A percentile compares a stretch with the other conserved stretches of the same genome.
phyloP scores from a whole-genome alignment of 2,329 filamentous ascomycete genomes.

The Gaeumannomyces sp. region DNA sequence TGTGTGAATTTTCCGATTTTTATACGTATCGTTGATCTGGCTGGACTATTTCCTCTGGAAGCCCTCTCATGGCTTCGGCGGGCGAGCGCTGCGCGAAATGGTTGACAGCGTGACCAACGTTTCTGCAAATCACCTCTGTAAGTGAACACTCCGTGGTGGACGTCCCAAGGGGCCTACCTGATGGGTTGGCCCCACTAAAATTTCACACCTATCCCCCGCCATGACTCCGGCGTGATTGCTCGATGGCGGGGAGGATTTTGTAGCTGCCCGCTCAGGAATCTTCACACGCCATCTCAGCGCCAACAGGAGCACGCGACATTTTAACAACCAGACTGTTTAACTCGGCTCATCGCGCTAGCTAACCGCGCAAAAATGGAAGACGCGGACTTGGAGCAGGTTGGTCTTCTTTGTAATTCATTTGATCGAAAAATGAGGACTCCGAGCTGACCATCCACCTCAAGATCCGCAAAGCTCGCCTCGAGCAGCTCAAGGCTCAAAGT shows the following conservation, averaged over 20 bases:
- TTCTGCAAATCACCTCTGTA: no score
- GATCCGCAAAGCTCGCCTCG: conserved; percentile 87
- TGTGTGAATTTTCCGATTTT: no score
- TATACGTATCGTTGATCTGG: no score
- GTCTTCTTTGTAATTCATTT: neutral
- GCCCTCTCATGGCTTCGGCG: no score
- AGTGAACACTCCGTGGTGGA: no score
- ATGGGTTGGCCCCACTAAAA: neutral
- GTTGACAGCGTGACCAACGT: no score
- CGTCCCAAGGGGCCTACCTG: neutral
- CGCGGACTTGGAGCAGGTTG: conserved; percentile 32
- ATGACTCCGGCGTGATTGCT: neutral
- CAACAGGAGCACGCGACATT: neutral
- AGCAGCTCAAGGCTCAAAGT: conserved; percentile 78
- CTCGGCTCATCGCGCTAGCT: neutral
- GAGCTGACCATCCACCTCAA: conserved; percentile 28
- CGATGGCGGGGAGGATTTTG: neutral
- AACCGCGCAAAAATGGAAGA: conserved; percentile 27
- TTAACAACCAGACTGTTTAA: neutral
- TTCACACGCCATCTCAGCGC: neutral
- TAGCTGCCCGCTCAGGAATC: neutral
- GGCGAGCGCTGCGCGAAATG: no score
- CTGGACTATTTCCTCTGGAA: no score
- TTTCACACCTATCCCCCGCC: neutral
- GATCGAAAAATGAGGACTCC: neutral